Percentiles rank a stretch among this genome's conserved stretches.
These are phyloP conservation scores for Xerocomellus amylosporus DNA, from an alignment of 768 basidiomycete species.

Conservation along the genomic window DNA sequence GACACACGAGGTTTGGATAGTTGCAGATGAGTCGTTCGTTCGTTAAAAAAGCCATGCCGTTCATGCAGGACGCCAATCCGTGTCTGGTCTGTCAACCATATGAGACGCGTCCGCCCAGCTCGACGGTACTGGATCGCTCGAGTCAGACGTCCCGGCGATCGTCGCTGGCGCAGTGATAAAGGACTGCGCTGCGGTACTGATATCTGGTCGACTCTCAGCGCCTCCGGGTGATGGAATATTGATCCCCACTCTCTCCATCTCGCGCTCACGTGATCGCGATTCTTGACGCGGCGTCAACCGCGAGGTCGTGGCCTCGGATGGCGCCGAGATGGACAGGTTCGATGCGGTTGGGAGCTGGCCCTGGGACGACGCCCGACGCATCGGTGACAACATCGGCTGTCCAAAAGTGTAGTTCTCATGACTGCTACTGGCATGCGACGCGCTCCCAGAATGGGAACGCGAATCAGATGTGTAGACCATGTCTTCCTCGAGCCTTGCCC, in stretches of 20 bases:
- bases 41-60: not conserved
- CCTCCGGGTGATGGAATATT: constrained; percentile 24
- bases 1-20: not conserved
- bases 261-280: constrained; percentile 11
- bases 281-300: constrained; percentile 19
- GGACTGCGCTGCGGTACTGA: constrained; percentile 68
- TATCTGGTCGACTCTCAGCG: constrained; percentile 49
- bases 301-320: constrained; percentile 27
- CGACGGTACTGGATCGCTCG: constrained; percentile 43
- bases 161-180: constrained; percentile 68
- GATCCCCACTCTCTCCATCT: constrained; percentile 24
- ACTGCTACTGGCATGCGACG: constrained; percentile 40
- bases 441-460: constrained; percentile 44
- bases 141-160: constrained; percentile 52
- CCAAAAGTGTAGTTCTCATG: constrained; percentile 78
- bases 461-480: constrained; percentile 35
- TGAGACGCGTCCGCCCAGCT: constrained; percentile 49
- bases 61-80: constrained; percentile 41
- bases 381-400: constrained; percentile 42
- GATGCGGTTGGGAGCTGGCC: constrained; percentile 19
- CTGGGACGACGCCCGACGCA: constrained; percentile 18
- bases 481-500: constrained; percentile 64
- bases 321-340: constrained; percentile 22
- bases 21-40: not conserved
- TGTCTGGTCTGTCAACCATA: constrained; percentile 42